Conservation (phyloP, 1,284 basidiomycete species). For the Pyrrhoderma noxium region DNA sequence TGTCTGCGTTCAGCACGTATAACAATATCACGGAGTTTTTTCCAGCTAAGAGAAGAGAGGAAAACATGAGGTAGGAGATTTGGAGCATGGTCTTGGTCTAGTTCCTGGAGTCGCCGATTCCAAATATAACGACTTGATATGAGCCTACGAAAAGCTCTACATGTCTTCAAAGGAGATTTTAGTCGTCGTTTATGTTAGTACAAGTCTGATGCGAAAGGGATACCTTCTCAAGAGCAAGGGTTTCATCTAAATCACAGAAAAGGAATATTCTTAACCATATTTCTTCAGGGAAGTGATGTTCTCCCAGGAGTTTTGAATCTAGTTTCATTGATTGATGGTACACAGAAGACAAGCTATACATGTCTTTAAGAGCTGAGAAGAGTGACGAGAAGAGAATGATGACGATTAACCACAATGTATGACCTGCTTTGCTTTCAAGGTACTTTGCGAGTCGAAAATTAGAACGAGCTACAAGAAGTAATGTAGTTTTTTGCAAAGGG, state of each 20-base stretch:
- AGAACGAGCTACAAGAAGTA: too few relatives aligned
- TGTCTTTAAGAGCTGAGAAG: too few relatives aligned
- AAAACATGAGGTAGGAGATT: slow-evolving; percentile 7
- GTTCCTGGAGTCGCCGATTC: slow-evolving; percentile 3
- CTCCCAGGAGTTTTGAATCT: too few relatives aligned
- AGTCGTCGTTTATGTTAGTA: not conserved
- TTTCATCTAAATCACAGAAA: not conserved
- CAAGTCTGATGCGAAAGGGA: not conserved
- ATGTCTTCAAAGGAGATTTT: slow-evolving; percentile 1
- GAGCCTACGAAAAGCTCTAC: not conserved
- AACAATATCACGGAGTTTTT: slow-evolving; percentile 5
- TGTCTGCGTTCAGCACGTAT: slow-evolving; percentile 1
- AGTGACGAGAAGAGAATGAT: too few relatives aligned
- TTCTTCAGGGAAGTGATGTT: not conserved
- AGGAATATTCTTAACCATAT: slow-evolving; percentile 8
- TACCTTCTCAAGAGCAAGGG: slow-evolving; percentile 7
- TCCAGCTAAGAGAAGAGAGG: not conserved
- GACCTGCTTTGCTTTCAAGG: too few relatives aligned
- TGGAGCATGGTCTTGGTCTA: slow-evolving; percentile 11
- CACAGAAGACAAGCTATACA: too few relatives aligned
- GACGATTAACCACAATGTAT: too few relatives aligned
- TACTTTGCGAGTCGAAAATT: too few relatives aligned
- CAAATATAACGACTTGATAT: slow-evolving; percentile 6
- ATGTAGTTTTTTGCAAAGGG: too few relatives aligned
- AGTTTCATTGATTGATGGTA: too few relatives aligned